Conservation (phyloP, 148 eudicot genomes). For the Fagopyrum homotropicum region DNA sequence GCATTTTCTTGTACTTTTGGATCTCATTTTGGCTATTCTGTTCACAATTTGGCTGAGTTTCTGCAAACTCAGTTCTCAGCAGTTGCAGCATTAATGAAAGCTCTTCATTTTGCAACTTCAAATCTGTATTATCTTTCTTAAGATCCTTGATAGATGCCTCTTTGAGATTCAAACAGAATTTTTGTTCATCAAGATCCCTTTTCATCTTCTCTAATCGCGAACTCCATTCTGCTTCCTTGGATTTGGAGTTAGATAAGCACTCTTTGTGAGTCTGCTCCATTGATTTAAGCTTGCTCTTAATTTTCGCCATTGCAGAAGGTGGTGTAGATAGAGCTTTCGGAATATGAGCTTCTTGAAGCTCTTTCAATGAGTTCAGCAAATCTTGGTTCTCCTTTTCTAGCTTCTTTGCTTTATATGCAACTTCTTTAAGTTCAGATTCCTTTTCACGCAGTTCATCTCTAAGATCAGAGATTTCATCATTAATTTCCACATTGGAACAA, state of each 20-base stretch:
- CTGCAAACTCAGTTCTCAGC: constrained; percentile 33
- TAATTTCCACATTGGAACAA: constrained; percentile 28
- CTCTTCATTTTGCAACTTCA: constrained; percentile 67
- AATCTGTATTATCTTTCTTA: constrained; percentile 37
- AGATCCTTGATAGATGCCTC: constrained; percentile 45
- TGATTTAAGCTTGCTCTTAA: constrained; percentile 54
- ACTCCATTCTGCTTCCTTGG: constrained; percentile 64
- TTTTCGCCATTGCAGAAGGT: constrained; percentile 51
- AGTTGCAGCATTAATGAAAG: constrained; percentile 34
- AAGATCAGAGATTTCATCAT: constrained; percentile 39
- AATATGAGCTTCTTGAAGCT: constrained; percentile 77
- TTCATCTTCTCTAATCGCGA: constrained; percentile 30
- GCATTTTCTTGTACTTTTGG: constrained; percentile 32
- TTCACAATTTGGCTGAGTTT: constrained; percentile 25
- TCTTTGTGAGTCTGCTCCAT: constrained; percentile 62
- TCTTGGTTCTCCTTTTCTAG: constrained; percentile 66
- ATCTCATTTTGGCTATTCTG: constrained; percentile 26
- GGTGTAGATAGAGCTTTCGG: constrained; percentile 44
- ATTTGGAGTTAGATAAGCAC: constrained; percentile 41
- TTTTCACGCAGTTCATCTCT: constrained; percentile 48
- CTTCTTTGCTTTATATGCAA: constrained; percentile 43
- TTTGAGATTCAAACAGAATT: constrained; percentile 28
- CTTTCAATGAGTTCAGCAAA: constrained; percentile 40
- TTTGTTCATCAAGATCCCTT: constrained; percentile 35
- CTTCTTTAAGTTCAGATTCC: constrained; percentile 59